Conservation (phyloP, 2,329 filamentous ascomycete species). For the Ploettnerulaceae sp. region DNA sequence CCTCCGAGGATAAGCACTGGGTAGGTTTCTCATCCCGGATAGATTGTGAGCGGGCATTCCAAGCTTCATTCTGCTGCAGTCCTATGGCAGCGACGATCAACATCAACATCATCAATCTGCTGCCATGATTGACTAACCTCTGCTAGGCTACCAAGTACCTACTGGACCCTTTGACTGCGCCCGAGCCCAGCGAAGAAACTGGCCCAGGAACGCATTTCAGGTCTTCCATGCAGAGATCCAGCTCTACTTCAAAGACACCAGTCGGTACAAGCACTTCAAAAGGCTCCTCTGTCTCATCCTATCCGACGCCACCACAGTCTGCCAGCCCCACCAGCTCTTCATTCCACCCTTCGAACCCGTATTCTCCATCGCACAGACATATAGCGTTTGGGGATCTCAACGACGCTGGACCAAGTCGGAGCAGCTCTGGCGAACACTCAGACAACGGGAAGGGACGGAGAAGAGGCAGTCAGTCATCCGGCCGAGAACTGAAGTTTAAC, state of each 20-base stretch:
- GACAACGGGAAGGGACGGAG: conserved; percentile 31
- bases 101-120: conserved; percentile 8
- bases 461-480: conserved; percentile 36
- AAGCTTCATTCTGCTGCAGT: conserved; percentile 13
- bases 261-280: conserved; percentile 14
- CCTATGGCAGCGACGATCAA: conserved; percentile 7
- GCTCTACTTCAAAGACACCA: conserved; percentile 20
- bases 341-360: conserved; percentile 45
- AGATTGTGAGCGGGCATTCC: conserved; percentile 11
- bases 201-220: conserved; percentile 51
- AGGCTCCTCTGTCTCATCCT: conserved; percentile 20
- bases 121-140: conserved; percentile 7
- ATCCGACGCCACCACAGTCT: conserved; percentile 50
- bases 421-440: conserved; percentile 23
- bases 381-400: conserved; percentile 31
- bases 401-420: conserved; percentile 19
- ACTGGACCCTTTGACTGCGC: conserved; percentile 63
- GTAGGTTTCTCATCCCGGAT: conserved; percentile 31
- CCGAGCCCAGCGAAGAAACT: conserved; percentile 63
- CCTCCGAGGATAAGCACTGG: conserved; percentile 45
- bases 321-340: conserved; percentile 45
- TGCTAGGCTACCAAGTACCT: conserved; percentile 59
- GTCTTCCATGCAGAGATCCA: conserved; percentile 29
- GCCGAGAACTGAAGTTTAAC: neutral
- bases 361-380: conserved; percentile 29